A percentile compares a stretch with the other conserved stretches of the same genome.
Evolutionary conservation across 352 stramenopile species (phyloP).

Genomic region (Pythium chondricola): DNA sequence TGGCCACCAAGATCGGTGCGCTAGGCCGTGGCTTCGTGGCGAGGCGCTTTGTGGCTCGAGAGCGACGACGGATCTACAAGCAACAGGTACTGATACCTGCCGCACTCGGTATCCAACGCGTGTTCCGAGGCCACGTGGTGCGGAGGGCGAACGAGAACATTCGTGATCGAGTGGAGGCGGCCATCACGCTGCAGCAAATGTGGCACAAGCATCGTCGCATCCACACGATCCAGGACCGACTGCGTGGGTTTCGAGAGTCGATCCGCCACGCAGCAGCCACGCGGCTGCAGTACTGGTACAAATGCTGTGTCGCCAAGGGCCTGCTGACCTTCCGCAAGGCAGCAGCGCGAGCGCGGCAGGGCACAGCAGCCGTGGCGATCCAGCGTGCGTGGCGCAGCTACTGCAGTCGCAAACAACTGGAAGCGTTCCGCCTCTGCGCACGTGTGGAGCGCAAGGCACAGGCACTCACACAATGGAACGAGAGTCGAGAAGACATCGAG

Average conservation of each 20-base stretch:
- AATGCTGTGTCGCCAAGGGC: conserved; percentile 45
- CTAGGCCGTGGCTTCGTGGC: conserved; percentile 53
- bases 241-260: conserved; percentile 32
- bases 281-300: conserved; percentile 53
- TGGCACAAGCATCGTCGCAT: conserved; percentile 33
- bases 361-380: conserved; percentile 51
- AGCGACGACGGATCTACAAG: conserved; percentile 36
- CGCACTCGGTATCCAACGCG: conserved; percentile 45
- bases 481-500: conserved; percentile 60
- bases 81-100: conserved; percentile 41
- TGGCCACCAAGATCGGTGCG: conserved; percentile 59
- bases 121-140: conserved; percentile 62
- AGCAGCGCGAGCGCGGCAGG: conserved; percentile 32
- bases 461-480: conserved; percentile 42
- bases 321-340: conserved; percentile 34
- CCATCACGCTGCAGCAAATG: conserved; percentile 72
- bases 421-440: conserved; percentile 63
- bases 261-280: conserved; percentile 32
- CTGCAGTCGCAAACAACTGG: conserved; percentile 45
- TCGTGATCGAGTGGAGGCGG: conserved; percentile 53
- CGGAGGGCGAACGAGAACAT: conserved; percentile 46
- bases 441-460: conserved; percentile 56
- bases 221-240: conserved; percentile 28
- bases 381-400: conserved; percentile 69
- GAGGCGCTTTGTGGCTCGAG: conserved; percentile 44